phyloP scores from a whole-genome alignment of 2,329 filamentous ascomycete species.

The Daldinia sp. region DNA sequence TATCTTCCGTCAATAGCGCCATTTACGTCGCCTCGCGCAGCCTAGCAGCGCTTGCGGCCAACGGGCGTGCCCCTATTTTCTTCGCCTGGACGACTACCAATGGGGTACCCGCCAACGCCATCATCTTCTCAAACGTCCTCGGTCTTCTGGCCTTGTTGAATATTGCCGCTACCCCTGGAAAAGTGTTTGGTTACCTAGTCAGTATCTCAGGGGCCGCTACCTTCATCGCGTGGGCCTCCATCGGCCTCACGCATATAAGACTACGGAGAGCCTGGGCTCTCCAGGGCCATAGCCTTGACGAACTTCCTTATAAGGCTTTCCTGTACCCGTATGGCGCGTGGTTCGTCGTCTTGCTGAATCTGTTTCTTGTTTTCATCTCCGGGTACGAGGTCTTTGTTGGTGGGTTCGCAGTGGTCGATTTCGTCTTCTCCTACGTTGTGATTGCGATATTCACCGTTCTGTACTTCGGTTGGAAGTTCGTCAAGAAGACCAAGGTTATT shows the following conservation, averaged over 20 bases:
- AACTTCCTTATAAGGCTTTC: not conserved
- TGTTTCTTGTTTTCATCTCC: conserved; percentile 44
- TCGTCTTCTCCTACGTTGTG: conserved; percentile 43
- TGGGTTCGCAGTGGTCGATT: conserved; percentile 41
- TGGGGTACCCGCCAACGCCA: conserved; percentile 42
- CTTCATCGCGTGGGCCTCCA: conserved; percentile 46
- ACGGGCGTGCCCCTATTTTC: conserved; percentile 41
- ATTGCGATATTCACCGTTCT: conserved; percentile 40
- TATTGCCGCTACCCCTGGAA: conserved; percentile 33
- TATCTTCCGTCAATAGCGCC: conserved; percentile 48
- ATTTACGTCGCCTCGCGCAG: conserved; percentile 46
- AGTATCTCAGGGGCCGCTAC: conserved; percentile 44
- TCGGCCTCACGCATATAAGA: conserved; percentile 44
- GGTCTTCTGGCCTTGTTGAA: conserved; percentile 47
- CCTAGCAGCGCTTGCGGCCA: conserved; percentile 41
- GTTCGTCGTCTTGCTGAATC: conserved; percentile 39
- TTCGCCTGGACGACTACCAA: conserved; percentile 43
- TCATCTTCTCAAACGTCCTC: conserved; percentile 45
- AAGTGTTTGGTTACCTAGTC: conserved; percentile 41
- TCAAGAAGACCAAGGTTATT: conserved; percentile 34
- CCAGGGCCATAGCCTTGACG: conserved; percentile 37
- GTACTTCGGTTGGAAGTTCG: conserved; percentile 42
- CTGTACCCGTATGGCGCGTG: not conserved
- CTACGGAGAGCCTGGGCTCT: conserved; percentile 41
- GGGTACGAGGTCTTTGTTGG: conserved; percentile 44